phyloP scores from a whole-genome alignment of 2,329 filamentous ascomycete genomes.

The Dactylellina haptotyla region DNA sequence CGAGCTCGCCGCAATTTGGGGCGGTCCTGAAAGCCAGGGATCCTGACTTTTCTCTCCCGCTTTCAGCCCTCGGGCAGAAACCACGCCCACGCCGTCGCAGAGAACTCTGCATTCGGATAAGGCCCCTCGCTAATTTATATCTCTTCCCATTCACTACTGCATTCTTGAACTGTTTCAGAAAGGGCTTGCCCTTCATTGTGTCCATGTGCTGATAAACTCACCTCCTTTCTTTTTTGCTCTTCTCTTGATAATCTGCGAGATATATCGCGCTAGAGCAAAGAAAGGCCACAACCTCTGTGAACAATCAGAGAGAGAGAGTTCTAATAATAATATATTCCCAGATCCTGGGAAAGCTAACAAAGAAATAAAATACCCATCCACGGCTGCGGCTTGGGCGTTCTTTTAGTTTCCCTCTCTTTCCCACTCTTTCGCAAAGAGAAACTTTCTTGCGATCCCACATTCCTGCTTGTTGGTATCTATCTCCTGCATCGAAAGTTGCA shows the following conservation, averaged over 20 bases:
- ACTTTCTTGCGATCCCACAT: conserved; percentile 19
- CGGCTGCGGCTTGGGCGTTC: conserved; percentile 46
- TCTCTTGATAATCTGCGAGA: neutral
- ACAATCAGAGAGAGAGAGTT: conserved; percentile 21
- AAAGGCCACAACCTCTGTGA: conserved; percentile 19
- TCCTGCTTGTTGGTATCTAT: conserved; percentile 25
- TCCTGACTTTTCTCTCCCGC: conserved; percentile 41
- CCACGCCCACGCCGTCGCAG: conserved; percentile 18
- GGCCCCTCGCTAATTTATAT: conserved; percentile 53
- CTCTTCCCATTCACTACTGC: conserved; percentile 18
- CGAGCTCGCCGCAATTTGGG: conserved; percentile 22
- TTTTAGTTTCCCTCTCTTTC: conserved; percentile 18
- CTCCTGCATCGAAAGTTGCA: conserved; percentile 50
- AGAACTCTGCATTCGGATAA: conserved; percentile 48
- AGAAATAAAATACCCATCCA: conserved; percentile 51
- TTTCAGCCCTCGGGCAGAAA: conserved; percentile 47
- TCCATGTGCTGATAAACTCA: conserved; percentile 18
- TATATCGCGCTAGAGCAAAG: conserved; percentile 7
- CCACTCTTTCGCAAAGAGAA: conserved; percentile 14
- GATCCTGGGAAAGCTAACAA: conserved; percentile 40
- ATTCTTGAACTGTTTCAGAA: conserved; percentile 46
- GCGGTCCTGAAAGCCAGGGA: conserved; percentile 25
- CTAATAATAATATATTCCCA: conserved; percentile 46
- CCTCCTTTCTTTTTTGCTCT: conserved; percentile 45
- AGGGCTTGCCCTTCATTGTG: conserved; percentile 32